phyloP scores from a whole-genome alignment of 2,329 filamentous ascomycete species.

The Xylariaceae sp. region DNA sequence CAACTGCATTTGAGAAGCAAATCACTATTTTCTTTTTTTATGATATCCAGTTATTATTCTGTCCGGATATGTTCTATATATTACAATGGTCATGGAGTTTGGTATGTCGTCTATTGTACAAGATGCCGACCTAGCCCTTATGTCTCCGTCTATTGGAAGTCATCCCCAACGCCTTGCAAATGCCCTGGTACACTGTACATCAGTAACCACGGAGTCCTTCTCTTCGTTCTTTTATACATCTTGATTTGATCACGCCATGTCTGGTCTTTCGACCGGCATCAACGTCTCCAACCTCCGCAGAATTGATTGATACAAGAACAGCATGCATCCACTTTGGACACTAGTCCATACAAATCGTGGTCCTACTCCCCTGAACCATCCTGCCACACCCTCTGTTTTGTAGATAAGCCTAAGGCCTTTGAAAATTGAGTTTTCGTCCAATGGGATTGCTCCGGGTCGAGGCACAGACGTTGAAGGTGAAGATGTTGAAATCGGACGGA shows the following conservation, averaged over 20 bases:
- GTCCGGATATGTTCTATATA: too few relatives aligned
- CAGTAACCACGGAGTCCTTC: too few relatives aligned
- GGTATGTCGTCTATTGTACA: constrained; percentile 24
- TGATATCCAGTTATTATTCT: too few relatives aligned
- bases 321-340: constrained; percentile 93
- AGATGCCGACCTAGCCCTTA: constrained; percentile 15
- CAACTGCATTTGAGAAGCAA: too few relatives aligned
- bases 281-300: constrained; percentile 68
- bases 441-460: constrained; percentile 70
- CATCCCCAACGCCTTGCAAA: constrained; percentile 30
- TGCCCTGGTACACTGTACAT: too few relatives aligned
- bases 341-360: constrained; percentile 95
- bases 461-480: constrained; percentile 81
- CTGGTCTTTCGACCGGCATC: constrained; percentile 34
- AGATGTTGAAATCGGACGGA: constrained; percentile 80
- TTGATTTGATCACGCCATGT: constrained; percentile 26
- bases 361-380: constrained; percentile 93
- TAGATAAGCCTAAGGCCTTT: constrained; percentile 86
- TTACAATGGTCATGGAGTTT: too few relatives aligned
- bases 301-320: constrained; percentile 89
- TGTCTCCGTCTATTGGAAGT: constrained; percentile 23
- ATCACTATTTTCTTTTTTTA: too few relatives aligned
- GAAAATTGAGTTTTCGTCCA: constrained; percentile 87
- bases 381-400: constrained; percentile 77
- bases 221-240: constrained; percentile 17